Base-by-base conservation (phyloP, 2,329 filamentous ascomycete species). In the Penicillium griseofulvum region DNA sequence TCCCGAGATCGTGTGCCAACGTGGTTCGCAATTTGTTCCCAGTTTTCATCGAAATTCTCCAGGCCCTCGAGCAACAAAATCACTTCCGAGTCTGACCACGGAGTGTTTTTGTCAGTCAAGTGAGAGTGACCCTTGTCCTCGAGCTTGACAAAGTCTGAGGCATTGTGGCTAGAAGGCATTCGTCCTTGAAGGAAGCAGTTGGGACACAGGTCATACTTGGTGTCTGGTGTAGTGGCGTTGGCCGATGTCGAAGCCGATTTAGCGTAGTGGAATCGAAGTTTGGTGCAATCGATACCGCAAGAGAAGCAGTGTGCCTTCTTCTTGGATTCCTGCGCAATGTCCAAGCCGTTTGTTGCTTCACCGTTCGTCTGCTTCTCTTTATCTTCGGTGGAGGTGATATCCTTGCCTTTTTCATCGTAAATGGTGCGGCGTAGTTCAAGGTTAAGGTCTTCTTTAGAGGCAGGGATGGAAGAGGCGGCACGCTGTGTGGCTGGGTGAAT, bases 351-450 rank as follows among this genome's bases (percentile, higher is more conserved):
- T 59, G 84, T 80, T 24, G 83, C 80, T 59, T 96, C 91, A 47
- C 91, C 89, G 65, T 93, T 93, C 12, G 80, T 75, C 59, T 80
- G 78, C 63, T 82, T 82, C 10, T 87, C 82, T 71, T 90, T 90
- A 59, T 80, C 81, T 48, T 89, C 87, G 1, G 81, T 74, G 64
- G 89, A 88, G 42, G 83, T 87, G 45, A 96, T 80, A 68, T 95
- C 89, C 75, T 96, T 93, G 64, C 92, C 89, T 70, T 89, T 91
- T 56, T 90, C 86, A 68, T 99, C 93, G 76, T 97, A 99, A 55
- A 97, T 91, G 73, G 96, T 97, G 60, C 94, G 90, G 60, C 91
- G 88, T 57, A 97, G 87, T 70, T 96, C 89, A n/a, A 96, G 83
- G 70, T 95, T 97, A 57, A 94, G 81, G 65, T 96, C 92, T 31